Evolutionary conservation across 1,284 basidiomycete genomes (phyloP), one percentile per base, ranked within the genome.

Genomic region (Puccinia novopanici): DNA sequence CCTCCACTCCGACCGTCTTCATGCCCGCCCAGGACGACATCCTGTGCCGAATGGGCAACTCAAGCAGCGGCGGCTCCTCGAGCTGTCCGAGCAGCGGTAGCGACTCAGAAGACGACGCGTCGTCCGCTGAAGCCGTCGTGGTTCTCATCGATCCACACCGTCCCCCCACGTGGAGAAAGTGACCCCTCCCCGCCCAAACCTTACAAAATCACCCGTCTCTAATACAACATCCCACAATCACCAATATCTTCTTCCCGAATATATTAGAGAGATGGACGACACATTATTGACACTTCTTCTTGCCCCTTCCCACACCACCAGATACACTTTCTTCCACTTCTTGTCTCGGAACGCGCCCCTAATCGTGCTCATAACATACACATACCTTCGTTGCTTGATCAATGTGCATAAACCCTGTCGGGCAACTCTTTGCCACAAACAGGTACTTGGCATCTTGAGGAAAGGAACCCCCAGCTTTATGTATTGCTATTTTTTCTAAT

Each of bases 101-200:
- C 42, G 71, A 73, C 22, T 55, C 71, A 42, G 71, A 73, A 10
- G 71, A 73, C 24, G 71, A 73, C 34, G 71, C n/a, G 12, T 42
- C 63, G 9, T 73, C 71, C 17, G 52, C 52, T 13, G 55, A 73
- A 22, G 71, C 71, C 30, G 52, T 73, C 30, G 71, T 73, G 22
- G 71, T 73, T 34, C 45, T 73, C 5, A 73, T 73, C 30, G 71
- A 73, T 57, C 71, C 45, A 22, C 68, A 70, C n/a, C n/a, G n/a
- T 70, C 68, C 68, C 13, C 52, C 68, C 27, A 52, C 45, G 15
- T 70, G 68, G 68, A 50, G 57, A 59, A 59, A 34, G 3, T 59
- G 10, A 59, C 17, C 55, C 55, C 6, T 57, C 19, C 22, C 55
- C 5, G 55, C n/a, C n/a, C n/a, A n/a, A n/a, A n/a, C n/a, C n/a